phyloP scores from a whole-genome alignment of 768 basidiomycete genomes.

The Suillus paluster region DNA sequence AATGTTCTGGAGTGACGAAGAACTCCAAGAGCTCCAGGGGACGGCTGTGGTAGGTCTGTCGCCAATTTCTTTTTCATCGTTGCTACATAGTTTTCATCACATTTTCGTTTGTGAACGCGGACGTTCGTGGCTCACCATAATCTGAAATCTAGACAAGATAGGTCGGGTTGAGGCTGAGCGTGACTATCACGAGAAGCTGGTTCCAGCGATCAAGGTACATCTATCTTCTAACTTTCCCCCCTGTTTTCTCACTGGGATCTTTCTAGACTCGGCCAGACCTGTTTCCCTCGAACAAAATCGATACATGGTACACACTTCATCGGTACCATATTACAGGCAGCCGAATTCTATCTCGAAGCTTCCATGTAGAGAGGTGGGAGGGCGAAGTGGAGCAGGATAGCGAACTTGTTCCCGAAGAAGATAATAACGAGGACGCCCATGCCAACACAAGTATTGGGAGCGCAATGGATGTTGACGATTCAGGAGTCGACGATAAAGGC shows the following conservation, averaged over 20 bases:
- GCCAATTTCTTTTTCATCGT: background rate
- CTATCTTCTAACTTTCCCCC: background rate
- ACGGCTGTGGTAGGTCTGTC: slow-evolving; percentile 85
- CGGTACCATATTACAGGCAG: slow-evolving; percentile 90
- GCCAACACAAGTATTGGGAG: slow-evolving; percentile 18
- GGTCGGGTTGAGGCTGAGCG: slow-evolving; percentile 83
- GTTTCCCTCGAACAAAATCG: slow-evolving; percentile 58
- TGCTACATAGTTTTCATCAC: background rate
- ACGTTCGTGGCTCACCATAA: slow-evolving; percentile 9
- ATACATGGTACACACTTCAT: slow-evolving; percentile 63
- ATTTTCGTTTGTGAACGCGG: background rate
- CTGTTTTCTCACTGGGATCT: slow-evolving; percentile 4
- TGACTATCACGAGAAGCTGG: slow-evolving; percentile 66
- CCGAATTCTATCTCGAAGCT: slow-evolving; percentile 90
- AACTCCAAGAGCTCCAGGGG: slow-evolving; percentile 75
- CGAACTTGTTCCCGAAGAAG: slow-evolving; percentile 35
- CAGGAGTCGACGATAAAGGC: slow-evolving; percentile 15
- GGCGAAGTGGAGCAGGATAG: slow-evolving; percentile 18
- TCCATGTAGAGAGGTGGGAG: slow-evolving; percentile 72
- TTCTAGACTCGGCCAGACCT: slow-evolving; percentile 69
- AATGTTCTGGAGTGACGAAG: slow-evolving; percentile 89
- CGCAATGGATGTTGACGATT: slow-evolving; percentile 38
- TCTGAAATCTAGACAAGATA: slow-evolving; percentile 66
- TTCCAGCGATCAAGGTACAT: slow-evolving; percentile 73
- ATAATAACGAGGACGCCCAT: slow-evolving; percentile 45